A percentile compares a stretch with the other conserved stretches of the same genome.
Conservation (phyloP, 148 eudicot species). For the Nyssa sinensis region DNA sequence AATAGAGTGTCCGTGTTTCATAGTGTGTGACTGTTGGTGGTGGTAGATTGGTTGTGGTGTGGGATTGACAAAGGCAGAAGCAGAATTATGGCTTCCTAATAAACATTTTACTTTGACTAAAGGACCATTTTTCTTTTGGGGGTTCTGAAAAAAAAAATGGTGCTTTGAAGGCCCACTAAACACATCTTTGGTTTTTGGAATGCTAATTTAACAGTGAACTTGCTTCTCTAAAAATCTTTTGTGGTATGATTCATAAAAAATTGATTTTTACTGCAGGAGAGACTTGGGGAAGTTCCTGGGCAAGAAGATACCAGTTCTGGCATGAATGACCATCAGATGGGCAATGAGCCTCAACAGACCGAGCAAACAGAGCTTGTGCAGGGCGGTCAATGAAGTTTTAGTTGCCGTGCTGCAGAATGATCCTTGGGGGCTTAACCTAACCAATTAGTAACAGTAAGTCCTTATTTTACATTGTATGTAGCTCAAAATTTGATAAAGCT, state of each 20-base stretch:
- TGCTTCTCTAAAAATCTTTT: neutral
- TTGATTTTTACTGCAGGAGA: slow-evolving; percentile 56
- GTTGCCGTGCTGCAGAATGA: slow-evolving; percentile 19
- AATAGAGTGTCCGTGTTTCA: no score
- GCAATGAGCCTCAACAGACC: slow-evolving; percentile 32
- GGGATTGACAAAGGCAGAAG: no score
- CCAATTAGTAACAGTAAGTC: slow-evolving; percentile 30
- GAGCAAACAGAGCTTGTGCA: slow-evolving; percentile 37
- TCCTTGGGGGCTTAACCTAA: slow-evolving; percentile 48
- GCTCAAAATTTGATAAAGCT: slow-evolving; percentile 25
- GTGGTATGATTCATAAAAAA: neutral
- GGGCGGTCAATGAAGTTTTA: slow-evolving; percentile 35
- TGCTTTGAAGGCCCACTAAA: neutral
- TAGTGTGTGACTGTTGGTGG: no score
- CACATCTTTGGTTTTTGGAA: neutral
- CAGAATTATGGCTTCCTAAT: no score
- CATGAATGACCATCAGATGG: slow-evolving; percentile 35
- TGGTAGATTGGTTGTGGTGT: neutral
- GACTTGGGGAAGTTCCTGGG: slow-evolving; percentile 64
- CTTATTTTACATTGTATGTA: slow-evolving; percentile 29
- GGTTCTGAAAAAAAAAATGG: neutral
- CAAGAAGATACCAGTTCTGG: slow-evolving; percentile 44
- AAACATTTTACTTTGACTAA: no score
- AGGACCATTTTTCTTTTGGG: neutral
- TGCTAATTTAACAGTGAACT: neutral